Evolutionary conservation across 225 moss, liverwort and hornwort genomes (phyloP), one percentile per base, ranked within the genome.

Genomic region (Anthoceros angustus): DNA sequence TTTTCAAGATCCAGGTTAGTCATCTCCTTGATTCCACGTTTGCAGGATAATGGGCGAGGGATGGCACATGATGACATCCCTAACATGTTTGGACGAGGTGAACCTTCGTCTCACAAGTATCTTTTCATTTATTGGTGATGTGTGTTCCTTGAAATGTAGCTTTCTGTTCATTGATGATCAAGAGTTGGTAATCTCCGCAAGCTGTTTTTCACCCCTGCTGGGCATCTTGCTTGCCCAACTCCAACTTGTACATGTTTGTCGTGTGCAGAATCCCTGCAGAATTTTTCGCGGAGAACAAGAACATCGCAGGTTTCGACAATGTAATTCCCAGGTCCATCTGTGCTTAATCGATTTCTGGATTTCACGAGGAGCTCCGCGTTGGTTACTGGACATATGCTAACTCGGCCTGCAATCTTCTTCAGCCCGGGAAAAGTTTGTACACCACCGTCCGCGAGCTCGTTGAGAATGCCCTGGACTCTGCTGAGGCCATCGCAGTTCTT

Each of bases 11-110:
- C n/a, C n/a, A n/a, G n/a, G n/a, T n/a, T 11, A 39, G 66, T 16
- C 25, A 42, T 25, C 40, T 65, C 41, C 24, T 25, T 24, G 43
- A 25, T 67, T 10, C 10, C 21, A 25, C 39, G 24, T 65, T 11
- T 62, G 68, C 84, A 95, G 90, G 94, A 95, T 66, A 94, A 95
- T 75, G 90, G 94, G 69, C 87, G 74, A 80, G 94, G 94, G 32
- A 95, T 95, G 94, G 63, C 88, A 67, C 90, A 95, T 75, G 94
- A 88, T 70, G 94, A 95, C 65, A 95, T 95, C 78, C n/a, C 94
- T 63, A 78, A 95, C 32, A 4, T 32, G 32, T 32, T 32, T 12
- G 14, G 55, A 55, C 55, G 18, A 25, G 84, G 89, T 39, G 98
- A 98, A 16, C 11, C 12, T 46, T 46, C 25, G 65, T 68, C 70